These are phyloP conservation scores for Pulveroboletus sp. DNA, from an alignment of 768 basidiomycete species.

Conservation along the genomic window DNA sequence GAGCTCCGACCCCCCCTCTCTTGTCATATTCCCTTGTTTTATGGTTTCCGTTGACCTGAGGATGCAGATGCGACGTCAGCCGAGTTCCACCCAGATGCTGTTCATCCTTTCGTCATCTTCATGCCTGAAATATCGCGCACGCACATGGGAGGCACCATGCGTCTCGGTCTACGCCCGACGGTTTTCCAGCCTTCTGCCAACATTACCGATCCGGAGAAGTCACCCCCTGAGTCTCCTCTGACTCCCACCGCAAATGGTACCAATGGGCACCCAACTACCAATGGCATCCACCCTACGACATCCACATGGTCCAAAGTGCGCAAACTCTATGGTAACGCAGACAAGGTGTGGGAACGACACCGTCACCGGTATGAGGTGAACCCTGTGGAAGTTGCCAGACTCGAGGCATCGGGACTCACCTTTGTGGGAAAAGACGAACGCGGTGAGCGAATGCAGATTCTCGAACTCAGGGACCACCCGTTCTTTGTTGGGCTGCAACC, in stretches of 20 bases:
- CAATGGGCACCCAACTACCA: background rate
- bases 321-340: conserved; percentile 76
- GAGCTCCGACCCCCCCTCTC: conserved; percentile 12
- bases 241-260: conserved; percentile 6
- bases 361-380: conserved; percentile 96
- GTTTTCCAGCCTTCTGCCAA: conserved; percentile 59
- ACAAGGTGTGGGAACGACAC: conserved; percentile 92
- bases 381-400: conserved; percentile 71
- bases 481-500: conserved; percentile 94
- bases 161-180: conserved; percentile 95
- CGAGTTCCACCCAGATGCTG: conserved; percentile 64
- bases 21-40: background rate
- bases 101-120: conserved; percentile 82
- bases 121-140: conserved; percentile 99
- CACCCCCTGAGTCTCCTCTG: conserved; percentile 10
- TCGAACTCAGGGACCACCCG: conserved; percentile 88
- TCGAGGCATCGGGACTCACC: conserved; percentile 67
- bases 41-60: conserved; percentile 8
- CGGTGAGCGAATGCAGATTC: conserved; percentile 95
- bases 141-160: conserved; percentile 99
- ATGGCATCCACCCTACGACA: conserved; percentile 31
- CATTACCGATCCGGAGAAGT: conserved; percentile 7
- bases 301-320: conserved; percentile 69
- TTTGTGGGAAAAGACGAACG: conserved; percentile 91
- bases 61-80: conserved; percentile 73